Conservation (phyloP, 257 asterid genomes). For the Scutellaria barbata region DNA sequence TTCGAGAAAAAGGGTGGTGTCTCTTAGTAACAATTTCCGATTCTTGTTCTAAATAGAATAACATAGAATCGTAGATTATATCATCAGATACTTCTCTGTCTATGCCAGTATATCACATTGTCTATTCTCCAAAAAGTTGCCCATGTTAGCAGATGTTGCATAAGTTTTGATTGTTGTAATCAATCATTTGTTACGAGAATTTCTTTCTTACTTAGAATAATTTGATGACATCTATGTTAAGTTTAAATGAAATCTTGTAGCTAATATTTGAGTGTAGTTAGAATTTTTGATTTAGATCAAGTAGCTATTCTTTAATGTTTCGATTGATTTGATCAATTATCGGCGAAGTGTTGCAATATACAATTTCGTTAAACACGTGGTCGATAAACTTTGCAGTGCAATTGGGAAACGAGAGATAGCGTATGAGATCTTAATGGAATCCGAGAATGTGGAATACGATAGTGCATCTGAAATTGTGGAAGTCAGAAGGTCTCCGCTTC, state of each 20-base stretch:
- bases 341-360: neutral
- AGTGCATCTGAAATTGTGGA: slow-evolving; percentile 53
- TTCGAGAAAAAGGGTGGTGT: neutral
- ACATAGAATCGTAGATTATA: neutral
- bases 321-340: neutral
- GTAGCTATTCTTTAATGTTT: slow-evolving; percentile 1
- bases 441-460: slow-evolving; percentile 48
- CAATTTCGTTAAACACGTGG: slow-evolving; percentile 1
- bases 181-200: neutral
- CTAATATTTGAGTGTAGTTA: neutral
- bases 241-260: neutral
- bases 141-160: neutral
- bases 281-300: slow-evolving; percentile 9
- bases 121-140: neutral
- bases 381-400: slow-evolving; percentile 18
- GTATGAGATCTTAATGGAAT: slow-evolving; percentile 42
- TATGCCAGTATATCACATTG: neutral
- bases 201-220: neutral
- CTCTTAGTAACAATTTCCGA: neutral
- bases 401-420: slow-evolving; percentile 39
- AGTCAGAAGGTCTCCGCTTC: slow-evolving; percentile 47
- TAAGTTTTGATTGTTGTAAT: neutral
- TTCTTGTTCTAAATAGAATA: neutral
- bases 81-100: neutral
- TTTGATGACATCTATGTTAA: neutral